These are phyloP conservation scores for Protostelium mycophagum DNA, from an alignment of 78 protist species.

Conservation along the genomic window DNA sequence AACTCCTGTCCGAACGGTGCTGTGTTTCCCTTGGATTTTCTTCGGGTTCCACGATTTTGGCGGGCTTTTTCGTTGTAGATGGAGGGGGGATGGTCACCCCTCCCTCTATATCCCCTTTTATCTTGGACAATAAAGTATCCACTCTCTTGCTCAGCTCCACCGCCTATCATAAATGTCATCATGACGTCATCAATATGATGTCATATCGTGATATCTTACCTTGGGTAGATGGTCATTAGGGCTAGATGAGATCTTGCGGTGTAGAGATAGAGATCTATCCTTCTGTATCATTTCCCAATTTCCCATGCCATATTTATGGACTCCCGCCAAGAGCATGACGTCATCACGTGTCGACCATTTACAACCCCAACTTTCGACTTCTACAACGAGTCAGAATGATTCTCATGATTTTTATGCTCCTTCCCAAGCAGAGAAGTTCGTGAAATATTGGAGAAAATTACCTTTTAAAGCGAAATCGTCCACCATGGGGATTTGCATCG, in stretches of 20 bases:
- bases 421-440: not conserved
- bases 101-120: not conserved
- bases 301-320: slow-evolving; percentile 42
- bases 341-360: slow-evolving; percentile 62
- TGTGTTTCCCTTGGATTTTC: not conserved
- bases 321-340: slow-evolving; percentile 48
- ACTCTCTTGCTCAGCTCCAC: not conserved
- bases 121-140: not conserved
- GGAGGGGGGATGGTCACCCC: too few species aligned
- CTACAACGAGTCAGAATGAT: slow-evolving; percentile 24
- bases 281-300: slow-evolving; percentile 51
- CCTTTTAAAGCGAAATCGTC: too few species aligned
- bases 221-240: not conserved
- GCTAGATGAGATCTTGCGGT: not conserved
- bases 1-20: not conserved
- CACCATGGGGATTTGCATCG: not conserved
- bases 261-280: slow-evolving; percentile 1
- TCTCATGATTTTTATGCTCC: slow-evolving; percentile 28
- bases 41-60: too few species aligned
- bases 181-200: not conserved
- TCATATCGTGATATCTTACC: not conserved
- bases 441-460: too few species aligned
- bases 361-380: slow-evolving; percentile 31
- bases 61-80: too few species aligned
- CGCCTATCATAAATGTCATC: too few species aligned